Evolutionary conservation across 139 green algal species (phyloP), one percentile per base, ranked within the genome.

Genomic region (Ostreobium quekettii): DNA sequence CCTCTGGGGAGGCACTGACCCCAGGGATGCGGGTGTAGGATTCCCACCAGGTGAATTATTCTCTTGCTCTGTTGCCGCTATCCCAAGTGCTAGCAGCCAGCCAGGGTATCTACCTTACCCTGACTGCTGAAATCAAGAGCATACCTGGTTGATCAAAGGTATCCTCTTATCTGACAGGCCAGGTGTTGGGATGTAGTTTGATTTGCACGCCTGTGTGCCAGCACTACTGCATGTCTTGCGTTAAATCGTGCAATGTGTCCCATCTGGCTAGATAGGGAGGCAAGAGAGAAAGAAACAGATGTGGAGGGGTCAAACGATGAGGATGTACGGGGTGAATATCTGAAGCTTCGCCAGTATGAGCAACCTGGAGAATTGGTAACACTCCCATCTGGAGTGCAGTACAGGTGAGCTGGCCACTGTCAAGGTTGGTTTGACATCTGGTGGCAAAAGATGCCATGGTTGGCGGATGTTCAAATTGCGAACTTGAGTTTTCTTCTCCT

Each of bases 341-440:
- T 78, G 48, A 57, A 77, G 35, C 60, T 63, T 37, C 56, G 66
- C 26, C 75, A 87, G 64, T 83, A 79, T 26, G 77, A 86, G 28
- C 71, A 85, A 56, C 76, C 77, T 22, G 83, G 82, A 15, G 74
- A 79, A 7, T 64, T 91, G 5, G 79, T 89, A 1, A 85, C 77
- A 22, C 64, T 85, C 15, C 74, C 76, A 3, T 83, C 69, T 78
- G 80, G 80, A 74, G 36, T 53, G 15, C 42, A 53, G 42, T 53
- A 53, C 42, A 53, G 42, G 28, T 53, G 19, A 11, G 19, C 42
- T 26, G 42, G 15, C 42, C 46, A 26, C 46, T 22, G 19, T 56
- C 46, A 56, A 22, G 19, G 19, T 56, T 56, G n/a, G n/a, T n/a
- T n/a, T n/a, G n/a, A n/a, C n/a, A n/a, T n/a, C n/a, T n/a, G n/a